Percentiles rank a stretch among this genome's conserved stretches.
These are phyloP conservation scores for Talaromyces ruber DNA, from an alignment of 495 filamentous ascomycete genomes.

Conservation along the genomic window DNA sequence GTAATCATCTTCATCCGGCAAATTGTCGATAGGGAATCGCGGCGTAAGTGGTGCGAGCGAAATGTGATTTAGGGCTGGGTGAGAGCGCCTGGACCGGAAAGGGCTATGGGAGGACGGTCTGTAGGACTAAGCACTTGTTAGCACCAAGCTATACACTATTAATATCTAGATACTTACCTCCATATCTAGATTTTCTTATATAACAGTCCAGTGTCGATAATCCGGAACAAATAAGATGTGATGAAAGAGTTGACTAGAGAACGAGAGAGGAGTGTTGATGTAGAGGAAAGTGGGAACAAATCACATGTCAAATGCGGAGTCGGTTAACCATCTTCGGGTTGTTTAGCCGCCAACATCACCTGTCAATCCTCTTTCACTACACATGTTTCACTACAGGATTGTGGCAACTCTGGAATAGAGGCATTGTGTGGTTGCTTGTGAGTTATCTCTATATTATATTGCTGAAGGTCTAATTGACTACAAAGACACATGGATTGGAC, in stretches of 20 bases:
- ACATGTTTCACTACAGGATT: too few species aligned
- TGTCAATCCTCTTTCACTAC: not conserved
- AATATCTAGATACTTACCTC: not conserved
- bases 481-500: not conserved
- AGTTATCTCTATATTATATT: not conserved
- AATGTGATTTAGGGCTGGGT: conserved; percentile 36
- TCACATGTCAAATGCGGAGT: conserved; percentile 7
- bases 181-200: not conserved
- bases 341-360: not conserved
- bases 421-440: too few species aligned
- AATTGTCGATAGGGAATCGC: conserved; percentile 50
- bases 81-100: conserved; percentile 36
- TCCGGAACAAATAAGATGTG: not conserved
- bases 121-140: not conserved
- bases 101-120: conserved; percentile 13
- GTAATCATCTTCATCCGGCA: conserved; percentile 1
- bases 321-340: not conserved
- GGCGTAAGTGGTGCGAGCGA: conserved; percentile 60
- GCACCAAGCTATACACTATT: not conserved
- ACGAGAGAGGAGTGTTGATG: not conserved
- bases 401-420: too few species aligned
- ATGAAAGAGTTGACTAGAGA: not conserved
- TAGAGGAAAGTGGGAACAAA: not conserved
- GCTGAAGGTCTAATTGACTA: not conserved
- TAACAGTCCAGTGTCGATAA: too few species aligned